Percentiles rank a stretch among this genome's conserved stretches.
phyloP scores from a whole-genome alignment of 768 basidiomycete genomes.

The Brasilioporus rufonigricans region DNA sequence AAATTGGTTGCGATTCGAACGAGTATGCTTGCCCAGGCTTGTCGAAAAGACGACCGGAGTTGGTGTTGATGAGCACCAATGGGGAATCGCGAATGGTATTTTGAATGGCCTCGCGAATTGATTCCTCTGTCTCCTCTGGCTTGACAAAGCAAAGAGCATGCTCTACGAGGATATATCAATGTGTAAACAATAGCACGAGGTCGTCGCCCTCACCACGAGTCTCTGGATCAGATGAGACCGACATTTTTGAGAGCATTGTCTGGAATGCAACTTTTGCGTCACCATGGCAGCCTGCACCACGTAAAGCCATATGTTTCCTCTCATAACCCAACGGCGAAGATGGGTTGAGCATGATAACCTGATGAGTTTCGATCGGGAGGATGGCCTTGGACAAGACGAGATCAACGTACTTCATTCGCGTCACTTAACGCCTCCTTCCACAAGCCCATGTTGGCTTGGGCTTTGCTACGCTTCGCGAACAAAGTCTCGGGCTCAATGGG shows the following conservation, averaged over 20 bases:
- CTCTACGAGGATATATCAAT: neutral
- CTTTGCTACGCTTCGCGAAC: neutral
- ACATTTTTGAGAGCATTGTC: neutral
- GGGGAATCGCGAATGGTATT: neutral
- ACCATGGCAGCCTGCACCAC: neutral
- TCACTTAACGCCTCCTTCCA: neutral
- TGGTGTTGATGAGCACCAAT: neutral
- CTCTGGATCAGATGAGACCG: neutral
- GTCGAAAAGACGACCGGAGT: neutral
- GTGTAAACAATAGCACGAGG: neutral
- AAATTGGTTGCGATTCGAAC: neutral
- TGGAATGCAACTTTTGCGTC: neutral
- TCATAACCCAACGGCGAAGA: neutral
- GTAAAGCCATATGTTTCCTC: neutral
- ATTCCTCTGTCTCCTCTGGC: neutral
- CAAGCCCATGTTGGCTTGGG: neutral
- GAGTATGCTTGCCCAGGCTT: neutral
- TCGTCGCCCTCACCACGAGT: neutral
- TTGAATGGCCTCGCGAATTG: neutral
- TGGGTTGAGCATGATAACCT: neutral
- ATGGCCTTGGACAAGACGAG: neutral
- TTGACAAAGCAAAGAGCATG: neutral
- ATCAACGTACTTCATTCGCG: neutral
- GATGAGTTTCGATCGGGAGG: neutral
- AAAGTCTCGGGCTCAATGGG: neutral